Evolutionary conservation across 2,329 filamentous ascomycete genomes (phyloP).

Genomic region (Aspergillus pseudoglaucus): DNA sequence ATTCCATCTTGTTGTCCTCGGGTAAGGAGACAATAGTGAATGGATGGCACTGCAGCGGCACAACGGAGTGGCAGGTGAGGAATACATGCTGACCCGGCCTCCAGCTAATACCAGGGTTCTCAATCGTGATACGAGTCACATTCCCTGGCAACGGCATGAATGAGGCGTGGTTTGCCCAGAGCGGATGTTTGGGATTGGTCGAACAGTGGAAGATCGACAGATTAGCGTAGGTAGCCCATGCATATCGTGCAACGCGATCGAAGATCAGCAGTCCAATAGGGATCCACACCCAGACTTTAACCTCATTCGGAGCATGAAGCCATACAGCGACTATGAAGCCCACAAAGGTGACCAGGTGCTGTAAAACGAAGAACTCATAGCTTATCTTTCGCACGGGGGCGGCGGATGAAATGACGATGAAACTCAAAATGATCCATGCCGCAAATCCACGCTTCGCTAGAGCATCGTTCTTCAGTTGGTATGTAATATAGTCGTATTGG

Average conservation of each 20-base stretch:
- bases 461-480: conserved; percentile 43
- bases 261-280: conserved; percentile 42
- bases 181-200: conserved; percentile 8
- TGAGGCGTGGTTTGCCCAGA: conserved; percentile 39
- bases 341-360: conserved; percentile 48
- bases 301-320: conserved; percentile 42
- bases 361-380: conserved; percentile 51
- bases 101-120: conserved; percentile 52
- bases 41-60: conserved; percentile 56
- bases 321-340: conserved; percentile 45
- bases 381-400: conserved; percentile 43
- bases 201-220: conserved; percentile 34
- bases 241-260: conserved; percentile 37
- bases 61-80: conserved; percentile 51
- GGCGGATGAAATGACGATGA: conserved; percentile 47
- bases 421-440: conserved; percentile 47
- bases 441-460: conserved; percentile 48
- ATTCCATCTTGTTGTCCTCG: conserved; percentile 50
- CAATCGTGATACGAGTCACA: conserved; percentile 52
- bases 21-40: conserved; percentile 58
- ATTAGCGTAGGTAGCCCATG: conserved; percentile 34
- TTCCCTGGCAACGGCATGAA: conserved; percentile 48
- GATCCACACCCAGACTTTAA: conserved; percentile 42
- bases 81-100: conserved; percentile 58
- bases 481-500: conserved; percentile 44